These are phyloP conservation scores for Aspergillus carbonarius DNA, from an alignment of 2,329 filamentous ascomycete genomes.

Conservation along the genomic window DNA sequence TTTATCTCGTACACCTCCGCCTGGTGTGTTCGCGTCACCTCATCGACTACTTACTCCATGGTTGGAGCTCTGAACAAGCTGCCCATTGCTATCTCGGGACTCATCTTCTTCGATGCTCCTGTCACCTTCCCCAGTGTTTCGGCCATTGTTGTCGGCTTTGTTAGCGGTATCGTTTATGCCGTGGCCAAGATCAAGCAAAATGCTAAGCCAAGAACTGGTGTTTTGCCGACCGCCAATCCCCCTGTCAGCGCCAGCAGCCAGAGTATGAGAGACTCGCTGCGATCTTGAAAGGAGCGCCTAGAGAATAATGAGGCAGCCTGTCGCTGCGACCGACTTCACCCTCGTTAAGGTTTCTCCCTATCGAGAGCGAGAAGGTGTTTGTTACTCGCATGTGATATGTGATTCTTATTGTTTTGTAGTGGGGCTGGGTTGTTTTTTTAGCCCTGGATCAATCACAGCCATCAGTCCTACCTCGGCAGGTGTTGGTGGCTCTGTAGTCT, in stretches of 20 bases:
- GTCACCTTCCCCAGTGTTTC: slow-evolving; percentile 89
- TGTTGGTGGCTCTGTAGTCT: slow-evolving; percentile 26
- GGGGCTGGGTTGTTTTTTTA: slow-evolving; percentile 9
- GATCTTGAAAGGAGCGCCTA: slow-evolving; percentile 51
- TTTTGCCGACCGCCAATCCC: slow-evolving; percentile 66
- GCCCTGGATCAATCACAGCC: slow-evolving; percentile 14
- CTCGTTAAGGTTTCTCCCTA: background rate
- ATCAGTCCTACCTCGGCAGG: slow-evolving; percentile 19
- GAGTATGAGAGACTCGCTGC: slow-evolving; percentile 83
- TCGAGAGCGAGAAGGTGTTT: slow-evolving; percentile 2
- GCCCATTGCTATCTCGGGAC: slow-evolving; percentile 85
- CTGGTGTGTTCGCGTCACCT: slow-evolving; percentile 97
- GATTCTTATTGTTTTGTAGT: slow-evolving; percentile 31
- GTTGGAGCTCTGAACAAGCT: slow-evolving; percentile 98
- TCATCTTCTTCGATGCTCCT: slow-evolving; percentile 93
- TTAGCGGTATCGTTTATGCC: slow-evolving; percentile 89
- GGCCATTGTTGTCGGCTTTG: slow-evolving; percentile 85
- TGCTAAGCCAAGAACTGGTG: slow-evolving; percentile 61
- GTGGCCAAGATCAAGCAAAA: slow-evolving; percentile 82
- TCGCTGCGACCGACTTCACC: background rate
- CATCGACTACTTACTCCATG: slow-evolving; percentile 98
- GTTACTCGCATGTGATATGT: slow-evolving; percentile 27
- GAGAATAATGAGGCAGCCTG: background rate
- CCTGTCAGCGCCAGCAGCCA: slow-evolving; percentile 87
- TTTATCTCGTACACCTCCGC: slow-evolving; percentile 99